phyloP scores from a whole-genome alignment of 306 rosid species.

The Heteromeles arbutifolia region DNA sequence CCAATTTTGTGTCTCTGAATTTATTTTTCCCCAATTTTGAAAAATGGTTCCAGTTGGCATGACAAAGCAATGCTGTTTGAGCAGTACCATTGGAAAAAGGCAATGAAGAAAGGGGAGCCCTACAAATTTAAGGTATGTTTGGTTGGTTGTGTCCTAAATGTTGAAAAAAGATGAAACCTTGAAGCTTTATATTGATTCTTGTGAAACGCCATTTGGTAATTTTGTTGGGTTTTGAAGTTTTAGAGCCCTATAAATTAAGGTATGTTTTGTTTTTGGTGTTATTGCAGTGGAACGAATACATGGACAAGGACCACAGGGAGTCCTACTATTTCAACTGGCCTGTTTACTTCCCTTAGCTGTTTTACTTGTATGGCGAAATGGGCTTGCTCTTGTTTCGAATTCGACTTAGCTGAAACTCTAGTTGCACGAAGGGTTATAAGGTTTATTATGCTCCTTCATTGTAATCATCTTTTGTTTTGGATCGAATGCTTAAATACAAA shows the following conservation, averaged over 20 bases:
- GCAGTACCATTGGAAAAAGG: slow-evolving; percentile 86
- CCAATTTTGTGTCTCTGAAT: not conserved
- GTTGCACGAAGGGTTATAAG: not conserved
- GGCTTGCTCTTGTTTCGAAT: slow-evolving; percentile 1
- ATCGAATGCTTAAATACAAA: not conserved
- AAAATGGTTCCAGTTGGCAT: slow-evolving; percentile 64
- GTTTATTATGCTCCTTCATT: not conserved
- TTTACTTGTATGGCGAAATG: not conserved
- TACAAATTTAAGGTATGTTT: slow-evolving; percentile 52
- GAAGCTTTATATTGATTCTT: not conserved
- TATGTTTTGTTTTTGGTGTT: not conserved
- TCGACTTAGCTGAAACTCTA: not conserved
- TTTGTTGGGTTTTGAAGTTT: slow-evolving; percentile 1
- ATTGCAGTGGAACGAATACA: slow-evolving; percentile 81
- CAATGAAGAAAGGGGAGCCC: slow-evolving; percentile 58
- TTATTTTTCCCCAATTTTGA: not conserved
- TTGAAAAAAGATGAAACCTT: not conserved
- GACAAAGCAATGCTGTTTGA: slow-evolving; percentile 72
- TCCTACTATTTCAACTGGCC: slow-evolving; percentile 77
- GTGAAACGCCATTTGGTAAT: not conserved
- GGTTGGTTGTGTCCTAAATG: not conserved
- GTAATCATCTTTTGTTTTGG: not conserved
- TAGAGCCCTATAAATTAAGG: too few relatives aligned
- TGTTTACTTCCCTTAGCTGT: slow-evolving; percentile 56
- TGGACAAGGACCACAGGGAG: slow-evolving; percentile 57